Evolutionary conservation across 345 rosid species (phyloP).

Genomic region (Gynandropsis gynandra): DNA sequence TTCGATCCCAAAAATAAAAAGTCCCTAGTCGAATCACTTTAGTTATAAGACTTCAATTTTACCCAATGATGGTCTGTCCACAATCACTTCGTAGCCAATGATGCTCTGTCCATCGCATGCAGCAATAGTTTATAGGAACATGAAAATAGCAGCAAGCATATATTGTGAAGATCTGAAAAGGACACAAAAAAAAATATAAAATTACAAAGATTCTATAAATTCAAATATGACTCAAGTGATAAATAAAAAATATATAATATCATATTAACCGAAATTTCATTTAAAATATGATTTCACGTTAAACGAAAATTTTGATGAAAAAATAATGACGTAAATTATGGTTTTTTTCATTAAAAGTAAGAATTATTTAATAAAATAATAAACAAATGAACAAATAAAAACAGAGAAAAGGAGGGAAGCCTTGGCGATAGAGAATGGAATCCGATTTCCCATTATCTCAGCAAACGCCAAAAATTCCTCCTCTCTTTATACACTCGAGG

Average conservation of each 20-base stretch:
- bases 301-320: no score
- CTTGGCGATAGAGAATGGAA: conserved; percentile 54
- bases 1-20: no score
- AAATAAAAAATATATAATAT: no score
- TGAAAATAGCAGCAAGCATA: neutral
- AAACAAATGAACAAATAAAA: conserved; percentile 15
- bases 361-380: neutral
- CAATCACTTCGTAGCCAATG: no score
- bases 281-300: no score
- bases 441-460: conserved; percentile 37
- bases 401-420: conserved; percentile 21
- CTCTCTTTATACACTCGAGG: conserved; percentile 16
- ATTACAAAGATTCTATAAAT: neutral
- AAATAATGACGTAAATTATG: no score
- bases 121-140: conserved; percentile 9
- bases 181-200: conserved; percentile 3
- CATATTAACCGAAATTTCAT: no score
- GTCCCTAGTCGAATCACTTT: no score
- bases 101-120: conserved; percentile 6
- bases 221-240: no score
- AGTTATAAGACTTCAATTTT: no score
- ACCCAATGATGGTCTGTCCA: no score
- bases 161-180: neutral
- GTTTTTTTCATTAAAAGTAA: no score
- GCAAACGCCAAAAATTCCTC: conserved; percentile 25